Evolutionary conservation across 768 basidiomycete species (phyloP).

Genomic region (Leccinum arenicola): DNA sequence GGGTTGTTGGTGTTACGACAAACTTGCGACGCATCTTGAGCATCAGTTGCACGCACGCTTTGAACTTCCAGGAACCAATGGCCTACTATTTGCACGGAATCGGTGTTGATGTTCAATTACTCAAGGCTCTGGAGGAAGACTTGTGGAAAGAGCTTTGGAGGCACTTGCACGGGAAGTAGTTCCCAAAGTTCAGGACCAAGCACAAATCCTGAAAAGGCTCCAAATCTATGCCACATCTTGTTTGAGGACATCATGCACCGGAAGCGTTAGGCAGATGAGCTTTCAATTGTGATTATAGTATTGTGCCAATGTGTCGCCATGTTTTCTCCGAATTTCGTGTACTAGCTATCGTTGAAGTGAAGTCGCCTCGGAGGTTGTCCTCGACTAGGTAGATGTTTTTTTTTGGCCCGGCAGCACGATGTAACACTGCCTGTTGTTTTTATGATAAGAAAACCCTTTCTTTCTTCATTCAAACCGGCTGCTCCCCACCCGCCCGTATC

Average conservation of each 20-base stretch:
- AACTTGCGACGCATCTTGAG: no score
- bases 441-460: no score
- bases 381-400: background rate
- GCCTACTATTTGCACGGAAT: no score
- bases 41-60: no score
- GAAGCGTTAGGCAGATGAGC: background rate
- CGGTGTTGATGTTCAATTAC: no score
- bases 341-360: background rate
- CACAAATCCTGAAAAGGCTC: background rate
- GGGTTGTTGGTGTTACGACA: no score
- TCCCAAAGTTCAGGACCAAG: background rate
- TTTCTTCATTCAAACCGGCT: background rate
- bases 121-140: background rate
- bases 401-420: no score
- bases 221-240: background rate
- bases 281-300: background rate
- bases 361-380: no score
- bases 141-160: background rate
- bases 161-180: background rate
- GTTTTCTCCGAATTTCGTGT: no score
- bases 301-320: no score
- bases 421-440: no score
- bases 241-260: background rate
- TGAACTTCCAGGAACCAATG: no score
- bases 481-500: background rate